These are phyloP conservation scores for Macrolepiota albuminosa DNA, from an alignment of 768 basidiomycete genomes.

Conservation along the genomic window DNA sequence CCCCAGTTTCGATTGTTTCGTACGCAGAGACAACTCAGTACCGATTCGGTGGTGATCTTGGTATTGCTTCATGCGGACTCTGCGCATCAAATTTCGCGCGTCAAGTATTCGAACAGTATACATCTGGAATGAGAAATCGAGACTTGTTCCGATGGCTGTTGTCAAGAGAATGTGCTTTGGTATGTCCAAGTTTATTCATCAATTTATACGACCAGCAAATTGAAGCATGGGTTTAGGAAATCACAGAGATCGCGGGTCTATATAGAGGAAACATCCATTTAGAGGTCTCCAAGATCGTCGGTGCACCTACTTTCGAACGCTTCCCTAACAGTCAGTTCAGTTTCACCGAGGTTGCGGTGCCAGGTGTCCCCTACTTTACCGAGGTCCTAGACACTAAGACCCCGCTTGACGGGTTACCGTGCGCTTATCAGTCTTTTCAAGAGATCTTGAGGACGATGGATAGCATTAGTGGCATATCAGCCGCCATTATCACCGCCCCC, in stretches of 20 bases:
- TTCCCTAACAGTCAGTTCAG: too few species aligned
- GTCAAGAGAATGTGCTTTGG: background rate
- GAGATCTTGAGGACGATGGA: background rate
- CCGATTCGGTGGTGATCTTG: background rate
- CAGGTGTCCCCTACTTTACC: background rate
- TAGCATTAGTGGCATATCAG: background rate
- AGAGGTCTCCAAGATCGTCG: background rate
- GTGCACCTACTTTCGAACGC: background rate
- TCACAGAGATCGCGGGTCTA: background rate
- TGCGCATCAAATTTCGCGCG: conserved; percentile 1
- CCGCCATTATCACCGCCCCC: background rate
- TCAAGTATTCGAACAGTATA: background rate
- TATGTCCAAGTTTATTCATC: background rate
- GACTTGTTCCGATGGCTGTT: background rate
- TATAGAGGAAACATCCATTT: background rate
- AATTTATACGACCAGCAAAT: background rate
- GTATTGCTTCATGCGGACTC: background rate
- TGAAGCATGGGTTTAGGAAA: background rate
- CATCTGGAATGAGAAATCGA: background rate
- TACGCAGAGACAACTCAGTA: background rate
- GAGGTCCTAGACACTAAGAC: background rate
- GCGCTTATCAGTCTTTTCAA: background rate
- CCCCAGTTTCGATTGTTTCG: background rate
- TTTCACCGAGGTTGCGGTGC: background rate
- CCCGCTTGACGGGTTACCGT: background rate